Base-by-base conservation (phyloP, 306 rosid genomes). In the Pueraria montana region DNA sequence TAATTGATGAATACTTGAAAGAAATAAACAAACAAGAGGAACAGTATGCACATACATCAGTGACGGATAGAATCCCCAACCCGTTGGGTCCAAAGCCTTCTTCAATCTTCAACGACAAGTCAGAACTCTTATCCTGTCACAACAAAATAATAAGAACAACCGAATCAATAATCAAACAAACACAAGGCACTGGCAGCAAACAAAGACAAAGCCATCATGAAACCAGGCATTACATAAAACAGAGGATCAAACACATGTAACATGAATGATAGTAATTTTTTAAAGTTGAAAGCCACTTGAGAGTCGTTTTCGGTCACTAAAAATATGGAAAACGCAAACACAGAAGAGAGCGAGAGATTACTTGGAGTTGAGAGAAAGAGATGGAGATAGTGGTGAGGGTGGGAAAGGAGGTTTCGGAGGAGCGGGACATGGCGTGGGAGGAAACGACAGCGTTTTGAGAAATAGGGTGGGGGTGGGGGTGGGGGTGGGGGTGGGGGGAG, bases 21-120 rank as follows among this genome's bases (percentile, higher is more conserved):
- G 11, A 10, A 17, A 74, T 32, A 36, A 50, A 69, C 8, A 83
- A 80, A 34, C 18, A 76, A 42, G 75, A 65, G 13, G 34, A 55
- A 45, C 24, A 81, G 61, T 46, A 30, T 30, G 46, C 52, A 75
- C 94, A 58, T 86, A 95, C 99, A 86, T 92, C 88, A 23, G 96
- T 79, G 84, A 95, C 79, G 0, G 94, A 93, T 48, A 95, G 74
- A 85, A 95, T 92, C 72, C 98, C 98, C 2, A 95, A 84, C 0
- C 96, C 97, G 17, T 81, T 88, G 42, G 92, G 92, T 68, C 99
- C 99, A 62, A 93, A 93, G 0, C 97, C 98, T 89, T 92, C 87
- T 71, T 92, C 98, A 48, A 95, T 92, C 88, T 92, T 91, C 86
- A 23, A 79, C 6, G 94, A 92, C 88, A 95, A 89, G 86, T 95